Base-by-base conservation (phyloP, 2,329 filamentous ascomycete species). In the Arthrobotrys sinensis region DNA sequence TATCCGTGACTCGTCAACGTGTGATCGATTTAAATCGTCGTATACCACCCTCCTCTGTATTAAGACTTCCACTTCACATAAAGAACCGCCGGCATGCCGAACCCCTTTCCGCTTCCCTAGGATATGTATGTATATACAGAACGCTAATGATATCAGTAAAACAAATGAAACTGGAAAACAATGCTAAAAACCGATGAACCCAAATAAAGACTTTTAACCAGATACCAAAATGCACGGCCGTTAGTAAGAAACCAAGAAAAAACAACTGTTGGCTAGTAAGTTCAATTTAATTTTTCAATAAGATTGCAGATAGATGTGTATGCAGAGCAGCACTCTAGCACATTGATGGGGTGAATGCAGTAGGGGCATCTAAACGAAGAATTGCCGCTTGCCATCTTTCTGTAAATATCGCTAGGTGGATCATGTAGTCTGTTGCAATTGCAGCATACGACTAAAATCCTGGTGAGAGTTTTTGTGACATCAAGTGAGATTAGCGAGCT, bases 261-360 rank as follows among this genome's bases (percentile, higher is more conserved):
- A 32, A n/a, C 8, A 60, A 28, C n/a, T 14, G 38, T 52, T 36
- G 57, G 14, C 4, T 53, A 28, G 53, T 34, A 21, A 40, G 14
- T 40, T 71, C 67, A 66, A 68, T 78, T 71, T 66, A 78, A 32
- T 64, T 67, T 66, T 48, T 78, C 75, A 52, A 78, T 72, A 6
- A 78, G 55, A 57, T 78, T 78, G 75, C 75, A 78, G 19, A 78
- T 78, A 46, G 75, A 78, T 19, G 75, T 78, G 38, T 78, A 78
- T 16, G 75, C 75, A 34, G 75, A 78, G 52, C 75, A 78, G 38
- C 75, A 78, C 14, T 78, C 75, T 34, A 68, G 40, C 36, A 78
- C 52, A 24, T 78, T 71, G 46, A 78, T 78, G 4, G 40, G 32
- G 24, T 78, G 75, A 14, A 78, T 64, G 34, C 75, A 78, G 53